These are phyloP conservation scores for Umbelopsis sp. DNA, from an alignment of 371 early-diverging fungal species.

Conservation along the genomic window DNA sequence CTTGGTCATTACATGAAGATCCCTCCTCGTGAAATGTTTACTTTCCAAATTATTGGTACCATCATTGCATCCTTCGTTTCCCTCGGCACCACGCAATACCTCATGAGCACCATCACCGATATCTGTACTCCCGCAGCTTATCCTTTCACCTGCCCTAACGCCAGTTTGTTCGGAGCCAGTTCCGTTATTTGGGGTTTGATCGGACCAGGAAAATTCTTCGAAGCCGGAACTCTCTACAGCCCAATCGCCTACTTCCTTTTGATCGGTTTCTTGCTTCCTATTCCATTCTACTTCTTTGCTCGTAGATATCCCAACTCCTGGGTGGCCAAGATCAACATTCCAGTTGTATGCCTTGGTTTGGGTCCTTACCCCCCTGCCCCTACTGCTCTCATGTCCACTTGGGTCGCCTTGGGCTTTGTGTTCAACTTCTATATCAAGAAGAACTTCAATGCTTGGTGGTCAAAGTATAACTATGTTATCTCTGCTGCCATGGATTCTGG, in stretches of 20 bases:
- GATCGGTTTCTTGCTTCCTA: constrained; percentile 48
- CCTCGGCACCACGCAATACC: constrained; percentile 59
- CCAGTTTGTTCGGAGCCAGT: constrained; percentile 46
- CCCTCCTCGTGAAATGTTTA: constrained; percentile 68
- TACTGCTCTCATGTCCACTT: constrained; percentile 49
- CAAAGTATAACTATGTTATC: constrained; percentile 68
- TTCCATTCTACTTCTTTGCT: constrained; percentile 51
- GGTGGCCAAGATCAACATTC: constrained; percentile 57
- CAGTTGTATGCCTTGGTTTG: constrained; percentile 51
- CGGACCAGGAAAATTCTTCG: constrained; percentile 66
- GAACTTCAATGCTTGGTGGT: constrained; percentile 64
- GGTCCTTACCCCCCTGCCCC: constrained; percentile 47
- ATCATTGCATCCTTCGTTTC: constrained; percentile 61
- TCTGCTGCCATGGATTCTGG: constrained; percentile 77
- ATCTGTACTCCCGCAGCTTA: constrained; percentile 56
- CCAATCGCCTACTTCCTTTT: constrained; percentile 44
- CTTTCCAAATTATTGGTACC: constrained; percentile 63
- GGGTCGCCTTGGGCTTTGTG: constrained; percentile 63
- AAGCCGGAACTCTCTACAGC: constrained; percentile 48
- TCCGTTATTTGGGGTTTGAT: constrained; percentile 66
- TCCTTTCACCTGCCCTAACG: constrained; percentile 57
- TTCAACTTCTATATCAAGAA: constrained; percentile 61
- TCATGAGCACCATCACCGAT: constrained; percentile 53
- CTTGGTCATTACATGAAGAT: constrained; percentile 69
- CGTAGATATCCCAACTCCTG: constrained; percentile 45